Evolutionary conservation across 768 basidiomycete genomes (phyloP), one percentile per base, ranked within the genome.

Genomic region (Suillus occidentalis): DNA sequence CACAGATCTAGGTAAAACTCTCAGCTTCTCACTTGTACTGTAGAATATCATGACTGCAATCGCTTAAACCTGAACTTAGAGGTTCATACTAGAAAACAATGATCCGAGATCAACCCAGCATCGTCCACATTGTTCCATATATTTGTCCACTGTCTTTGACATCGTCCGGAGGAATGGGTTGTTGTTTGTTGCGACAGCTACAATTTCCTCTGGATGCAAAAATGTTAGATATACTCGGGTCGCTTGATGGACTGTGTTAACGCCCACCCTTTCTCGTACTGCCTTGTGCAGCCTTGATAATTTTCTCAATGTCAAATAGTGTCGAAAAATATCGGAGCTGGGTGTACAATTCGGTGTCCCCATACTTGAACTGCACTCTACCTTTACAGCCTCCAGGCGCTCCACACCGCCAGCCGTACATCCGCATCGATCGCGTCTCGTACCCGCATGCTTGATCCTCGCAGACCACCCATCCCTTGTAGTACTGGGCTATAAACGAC

Each of bases 351-450:
- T 88, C 84, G 10, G 83, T 79, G 72, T 98, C 95, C 42, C 90
- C 83, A 74, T 96, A 98, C 91, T 98, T 74, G 12, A 65, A 63
- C 47, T 42, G 65, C 1, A 37, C 66, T 12, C 5, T 63, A 0
- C 70, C 70, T 0, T 0, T 42, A 60, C 75, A 76, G 31, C 10
- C 43, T 31, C 37, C 36, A 0, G 66, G 52, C 55, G 85, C 84
- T 62, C 95, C 73, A 74, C 97, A 99, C 59, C 89, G 81, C 39
- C 88, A 84, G 7, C 94, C 95, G 74, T 95, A 96, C 0, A 98
- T 94, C 42, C 91, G 83, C 93, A 98, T 97, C 84, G 89, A 92
- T 22, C 97, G 83, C n/a, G 97, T 95, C 43, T 92, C 85, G 65
- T 87, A 83, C 10, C 86, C 86, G 72, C 97, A 99, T 0, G 89